A percentile compares a stretch with the other conserved stretches of the same genome.
Evolutionary conservation across 805 yeast genomes (phyloP).

Genomic region (Debaryomyces maramus): DNA sequence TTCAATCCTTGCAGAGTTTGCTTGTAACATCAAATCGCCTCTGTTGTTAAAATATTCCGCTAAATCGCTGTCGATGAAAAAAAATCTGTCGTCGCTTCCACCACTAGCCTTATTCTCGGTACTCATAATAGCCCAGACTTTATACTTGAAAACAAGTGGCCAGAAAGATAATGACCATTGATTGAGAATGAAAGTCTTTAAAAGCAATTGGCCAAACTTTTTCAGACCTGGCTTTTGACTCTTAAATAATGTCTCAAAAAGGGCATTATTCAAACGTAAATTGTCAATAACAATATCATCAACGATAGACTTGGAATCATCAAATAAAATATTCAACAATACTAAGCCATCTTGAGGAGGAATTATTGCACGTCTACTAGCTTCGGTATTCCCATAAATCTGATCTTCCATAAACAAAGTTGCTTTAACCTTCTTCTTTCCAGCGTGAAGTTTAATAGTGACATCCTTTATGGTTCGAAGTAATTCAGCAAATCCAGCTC

Average conservation of each 20-base stretch:
- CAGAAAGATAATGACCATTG: conserved; percentile 51
- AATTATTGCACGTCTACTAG: conserved; percentile 52
- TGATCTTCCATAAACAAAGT: conserved; percentile 48
- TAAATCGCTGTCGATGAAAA: conserved; percentile 32
- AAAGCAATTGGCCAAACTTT: conserved; percentile 54
- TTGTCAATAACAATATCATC: conserved; percentile 32
- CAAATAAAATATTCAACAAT: conserved; percentile 28
- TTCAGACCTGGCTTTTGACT: conserved; percentile 46
- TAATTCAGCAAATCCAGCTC: conserved; percentile 31
- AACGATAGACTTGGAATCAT: conserved; percentile 14
- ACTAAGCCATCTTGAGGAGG: conserved; percentile 64
- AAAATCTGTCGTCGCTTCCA: conserved; percentile 33
- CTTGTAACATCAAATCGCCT: conserved; percentile 39
- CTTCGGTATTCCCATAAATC: conserved; percentile 55
- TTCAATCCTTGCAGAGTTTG: conserved; percentile 50
- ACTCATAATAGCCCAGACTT: conserved; percentile 35
- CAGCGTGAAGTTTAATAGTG: conserved; percentile 34
- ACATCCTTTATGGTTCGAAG: conserved; percentile 30
- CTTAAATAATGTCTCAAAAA: conserved; percentile 39
- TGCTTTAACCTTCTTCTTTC: conserved; percentile 33
- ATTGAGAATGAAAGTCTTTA: conserved; percentile 63
- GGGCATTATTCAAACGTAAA: conserved; percentile 20
- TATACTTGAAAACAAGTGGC: conserved; percentile 50
- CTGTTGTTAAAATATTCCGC: conserved; percentile 38
- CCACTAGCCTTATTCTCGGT: conserved; percentile 14